These are phyloP conservation scores for Corinectria fuckeliana DNA, from an alignment of 2,329 filamentous ascomycete species.

Conservation along the genomic window DNA sequence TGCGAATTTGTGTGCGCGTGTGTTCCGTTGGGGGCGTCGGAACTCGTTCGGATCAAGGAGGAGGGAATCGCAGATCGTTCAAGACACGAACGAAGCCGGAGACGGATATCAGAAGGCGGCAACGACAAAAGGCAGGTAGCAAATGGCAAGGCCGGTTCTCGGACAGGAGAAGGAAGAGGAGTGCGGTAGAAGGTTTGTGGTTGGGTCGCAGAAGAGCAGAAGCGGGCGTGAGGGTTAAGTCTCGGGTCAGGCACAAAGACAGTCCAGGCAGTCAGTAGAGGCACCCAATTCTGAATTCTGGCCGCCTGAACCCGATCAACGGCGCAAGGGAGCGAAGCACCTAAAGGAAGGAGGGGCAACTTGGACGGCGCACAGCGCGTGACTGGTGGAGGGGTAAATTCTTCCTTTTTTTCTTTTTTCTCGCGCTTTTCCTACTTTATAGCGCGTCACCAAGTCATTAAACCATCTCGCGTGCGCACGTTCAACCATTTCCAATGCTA, in stretches of 20 bases:
- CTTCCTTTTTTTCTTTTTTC: neutral
- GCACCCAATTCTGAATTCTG: constrained; percentile 7
- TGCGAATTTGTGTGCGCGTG: constrained; percentile 3
- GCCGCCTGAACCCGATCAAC: constrained; percentile 1
- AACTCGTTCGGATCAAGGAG: neutral
- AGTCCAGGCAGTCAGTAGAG: constrained; percentile 10
- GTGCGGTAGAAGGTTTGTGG: constrained; percentile 4
- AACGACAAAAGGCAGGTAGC: neutral
- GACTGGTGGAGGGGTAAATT: neutral
- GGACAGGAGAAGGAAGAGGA: neutral
- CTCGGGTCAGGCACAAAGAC: constrained; percentile 28
- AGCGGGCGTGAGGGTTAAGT: constrained; percentile 13
- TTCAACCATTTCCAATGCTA: neutral
- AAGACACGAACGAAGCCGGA: neutral
- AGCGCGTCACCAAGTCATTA: neutral
- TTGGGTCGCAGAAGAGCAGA: constrained; percentile 5
- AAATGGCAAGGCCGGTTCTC: neutral
- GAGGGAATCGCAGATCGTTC: neutral
- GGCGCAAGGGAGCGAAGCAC: neutral
- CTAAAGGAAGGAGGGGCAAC: neutral
- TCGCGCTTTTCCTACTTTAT: neutral
- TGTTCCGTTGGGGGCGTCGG: constrained; percentile 10
- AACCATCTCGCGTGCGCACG: neutral
- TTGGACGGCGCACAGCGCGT: neutral
- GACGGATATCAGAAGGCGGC: neutral